Evolutionary conservation across 140 eudicot species (phyloP), one percentile per base, ranked within the genome.

Genomic region (Oenanthe javanica): DNA sequence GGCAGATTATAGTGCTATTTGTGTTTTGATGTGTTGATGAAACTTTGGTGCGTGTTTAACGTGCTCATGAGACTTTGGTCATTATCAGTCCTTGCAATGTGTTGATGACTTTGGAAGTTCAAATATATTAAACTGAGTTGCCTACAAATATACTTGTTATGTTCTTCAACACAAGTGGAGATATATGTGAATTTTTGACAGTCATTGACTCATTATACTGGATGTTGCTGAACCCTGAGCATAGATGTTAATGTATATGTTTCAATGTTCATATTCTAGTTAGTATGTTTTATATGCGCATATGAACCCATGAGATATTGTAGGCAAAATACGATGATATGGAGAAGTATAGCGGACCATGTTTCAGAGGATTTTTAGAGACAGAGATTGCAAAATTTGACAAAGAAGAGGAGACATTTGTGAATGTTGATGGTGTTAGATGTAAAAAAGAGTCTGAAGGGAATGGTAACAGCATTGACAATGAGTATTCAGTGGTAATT

Each of bases 401-500:
- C 18, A 69, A 69, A 38, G 74, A 69, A 15, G 45, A 69, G 7
- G 74, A 69, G 74, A 69, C 74, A 36, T 69, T 69, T 27, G 72
- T 64, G 72, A 64, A 64, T 64, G 42, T 64, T 1, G 74, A 69
- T 69, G 74, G 74, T 69, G 43, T 36, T 25, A 69, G 10, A 31
- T 11, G 40, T n/a, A 11, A 69, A 69, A 69, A 15, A 2, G 21
- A 36, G 4, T 13, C 7, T 69, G 48, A 0, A 27, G 21, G 43
- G 18, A 31, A 69, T 10, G 47, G 15, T 69, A 69, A 31, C 42
- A 25, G 74, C 47, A 25, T 27, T 31, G 74, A 31, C 74, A 69
- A 69, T 31, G 74, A 69, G 74, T 69, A 69, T 69, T 27, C 74
- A 27, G 74, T 69, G 74, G 74, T 69, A 69, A 69, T 64, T 64